Base-by-base conservation (phyloP, 768 basidiomycete species). In the Pulveroboletus ravenelii region DNA sequence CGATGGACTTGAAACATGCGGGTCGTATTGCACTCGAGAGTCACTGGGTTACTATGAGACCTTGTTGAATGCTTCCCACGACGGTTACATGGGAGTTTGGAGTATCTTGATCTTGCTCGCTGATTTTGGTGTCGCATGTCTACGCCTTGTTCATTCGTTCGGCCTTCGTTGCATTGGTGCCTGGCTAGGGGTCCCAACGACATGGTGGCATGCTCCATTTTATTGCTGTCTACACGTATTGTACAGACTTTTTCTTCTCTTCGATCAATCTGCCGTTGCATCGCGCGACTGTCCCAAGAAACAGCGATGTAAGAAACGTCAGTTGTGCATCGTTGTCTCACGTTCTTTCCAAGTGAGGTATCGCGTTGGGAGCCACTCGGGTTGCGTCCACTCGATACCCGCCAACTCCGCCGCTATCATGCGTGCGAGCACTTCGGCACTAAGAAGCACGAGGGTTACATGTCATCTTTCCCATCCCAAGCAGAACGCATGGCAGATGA, bases 321-420 rank as follows among this genome's bases (percentile, higher is more conserved):
- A 52, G 10, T 50, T 49, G 32, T 7, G 32, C 10, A 25, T 20
- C 15, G 14, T 30, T 14, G 31, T 7, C 18, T 14, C 38, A 15
- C 51, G 51, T 25, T 54, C 53, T n/a, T 45, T 57, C 66, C 60
- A 52, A 1, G 76, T 80, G 53, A 80, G 63, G 55, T 77, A 81
- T 39, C 74, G 72, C 25, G 72, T 64, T 10, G 87, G 87, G 32
- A 89, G 63, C 87, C 87, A 89, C 13, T 72, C 67, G 0, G 87
- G 86, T 14, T 60, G 50, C 8, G 52, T 63, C 82, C 84, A 87
- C 7, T 57, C 55, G 29, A 66, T 61, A 15, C 72, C 72, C 3
- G 50, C 47, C 9, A 84, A 58, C 34, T 81, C 76, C 1, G 78
- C 75, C 2, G 61, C 42, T 45, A 87, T 74, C 79, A 87, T 85